Evolutionary conservation across 805 yeast species (phyloP).

Genomic region (Saccharomycopsis javanensis): DNA sequence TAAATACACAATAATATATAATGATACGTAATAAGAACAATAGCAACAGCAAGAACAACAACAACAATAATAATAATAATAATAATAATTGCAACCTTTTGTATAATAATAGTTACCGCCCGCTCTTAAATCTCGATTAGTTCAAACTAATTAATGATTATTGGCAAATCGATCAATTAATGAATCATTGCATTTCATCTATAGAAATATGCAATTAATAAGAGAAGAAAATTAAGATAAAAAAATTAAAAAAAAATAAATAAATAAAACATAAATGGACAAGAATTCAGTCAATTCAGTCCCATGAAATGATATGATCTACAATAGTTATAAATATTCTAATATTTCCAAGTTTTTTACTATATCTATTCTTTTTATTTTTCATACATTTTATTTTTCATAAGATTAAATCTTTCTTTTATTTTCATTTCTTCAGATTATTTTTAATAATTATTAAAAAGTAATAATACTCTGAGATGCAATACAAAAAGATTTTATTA

Average conservation of each 20-base stretch:
- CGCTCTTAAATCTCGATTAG: neutral
- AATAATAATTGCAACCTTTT: too few species aligned
- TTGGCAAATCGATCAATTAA: neutral
- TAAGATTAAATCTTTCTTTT: neutral
- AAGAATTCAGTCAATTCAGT: too few species aligned
- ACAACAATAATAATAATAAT: too few species aligned
- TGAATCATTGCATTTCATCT: neutral
- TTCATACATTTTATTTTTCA: neutral
- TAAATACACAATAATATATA: too few species aligned
- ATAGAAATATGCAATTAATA: too few species aligned
- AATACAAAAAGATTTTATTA: slow-evolving; percentile 24
- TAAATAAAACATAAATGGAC: neutral
- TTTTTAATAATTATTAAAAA: neutral
- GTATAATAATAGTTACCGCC: neutral
- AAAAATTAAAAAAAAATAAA: too few species aligned
- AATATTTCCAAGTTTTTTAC: neutral
- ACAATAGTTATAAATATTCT: neutral
- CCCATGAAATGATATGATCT: neutral
- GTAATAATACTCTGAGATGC: slow-evolving; percentile 22
- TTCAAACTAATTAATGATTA: too few species aligned
- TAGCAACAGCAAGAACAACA: too few species aligned
- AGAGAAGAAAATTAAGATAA: too few species aligned
- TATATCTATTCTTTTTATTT: neutral
- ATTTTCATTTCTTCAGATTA: neutral
- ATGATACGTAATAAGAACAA: too few species aligned